Percentiles rank a stretch among this genome's conserved stretches.
Evolutionary conservation across 23 red algal genomes (phyloP).

Genomic region (Cyanidium caldarium): DNA sequence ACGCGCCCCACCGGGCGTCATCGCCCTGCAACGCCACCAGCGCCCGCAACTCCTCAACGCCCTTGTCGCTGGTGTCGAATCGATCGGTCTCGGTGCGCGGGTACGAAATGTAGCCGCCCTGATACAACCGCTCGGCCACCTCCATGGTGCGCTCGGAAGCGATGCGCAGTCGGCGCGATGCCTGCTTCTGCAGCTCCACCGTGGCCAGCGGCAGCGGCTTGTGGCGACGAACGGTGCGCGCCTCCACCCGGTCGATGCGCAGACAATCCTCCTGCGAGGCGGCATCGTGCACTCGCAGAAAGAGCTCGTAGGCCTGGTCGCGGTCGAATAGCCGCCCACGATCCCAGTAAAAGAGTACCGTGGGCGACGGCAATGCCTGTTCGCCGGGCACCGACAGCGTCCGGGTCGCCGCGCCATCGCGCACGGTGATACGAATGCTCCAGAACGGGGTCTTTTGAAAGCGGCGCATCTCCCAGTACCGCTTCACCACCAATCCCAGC

Average conservation of each 20-base stretch:
- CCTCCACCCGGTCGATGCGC: constrained; percentile 25
- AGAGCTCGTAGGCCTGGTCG: constrained; percentile 44
- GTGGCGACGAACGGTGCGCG: constrained; percentile 19
- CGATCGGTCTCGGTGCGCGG: constrained; percentile 91
- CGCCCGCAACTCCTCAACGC: constrained; percentile 3
- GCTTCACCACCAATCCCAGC: constrained; percentile 80
- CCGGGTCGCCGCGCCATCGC: neutral
- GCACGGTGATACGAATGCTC: constrained; percentile 18
- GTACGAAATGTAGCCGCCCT: constrained; percentile 84
- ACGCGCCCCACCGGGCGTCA: constrained; percentile 36
- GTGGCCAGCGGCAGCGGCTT: constrained; percentile 72
- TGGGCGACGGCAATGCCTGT: neutral
- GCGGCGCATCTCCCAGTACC: constrained; percentile 54
- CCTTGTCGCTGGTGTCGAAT: constrained; percentile 29
- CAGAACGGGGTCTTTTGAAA: constrained; percentile 61
- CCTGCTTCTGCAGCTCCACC: constrained; percentile 79
- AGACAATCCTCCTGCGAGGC: constrained; percentile 7
- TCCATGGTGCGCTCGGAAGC: constrained; percentile 62
- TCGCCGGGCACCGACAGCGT: constrained; percentile 9
- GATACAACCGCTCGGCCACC: constrained; percentile 66
- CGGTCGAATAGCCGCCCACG: constrained; percentile 77
- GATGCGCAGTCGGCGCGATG: constrained; percentile 48
- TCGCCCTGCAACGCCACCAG: constrained; percentile 39
- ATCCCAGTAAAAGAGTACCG: constrained; percentile 50
- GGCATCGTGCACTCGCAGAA: constrained; percentile 45